These are phyloP conservation scores for Phytophthora chlamydospora DNA, from an alignment of 352 stramenopile species.

Conservation along the genomic window DNA sequence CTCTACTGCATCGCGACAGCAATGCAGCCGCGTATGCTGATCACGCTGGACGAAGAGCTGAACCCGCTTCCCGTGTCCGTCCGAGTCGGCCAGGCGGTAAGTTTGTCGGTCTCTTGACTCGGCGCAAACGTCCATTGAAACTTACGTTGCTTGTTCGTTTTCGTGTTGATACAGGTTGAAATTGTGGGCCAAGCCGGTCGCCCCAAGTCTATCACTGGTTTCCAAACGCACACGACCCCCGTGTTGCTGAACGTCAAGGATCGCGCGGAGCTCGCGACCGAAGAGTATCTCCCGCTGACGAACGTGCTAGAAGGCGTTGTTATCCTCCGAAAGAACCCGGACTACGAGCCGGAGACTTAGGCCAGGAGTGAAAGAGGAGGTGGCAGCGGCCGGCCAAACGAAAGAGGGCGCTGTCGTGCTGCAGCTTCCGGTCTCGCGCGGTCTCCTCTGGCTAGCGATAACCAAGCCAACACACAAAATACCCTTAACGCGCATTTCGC, in stretches of 20 bases:
- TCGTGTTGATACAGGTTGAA: conserved; percentile 82
- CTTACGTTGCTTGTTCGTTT: conserved; percentile 23
- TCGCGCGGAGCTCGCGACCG: conserved; percentile 97
- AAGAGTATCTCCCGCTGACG: conserved; percentile 96
- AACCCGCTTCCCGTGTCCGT: conserved; percentile 97
- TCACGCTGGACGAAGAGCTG: conserved; percentile 97
- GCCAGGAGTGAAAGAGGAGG: conserved; percentile 18
- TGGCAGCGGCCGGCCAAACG: conserved; percentile 11
- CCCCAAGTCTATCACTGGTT: conserved; percentile 99
- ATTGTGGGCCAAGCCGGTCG: conserved; percentile 99
- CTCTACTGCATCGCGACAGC: conserved; percentile 98
- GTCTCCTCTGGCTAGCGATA: conserved; percentile 34
- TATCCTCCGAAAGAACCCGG: conserved; percentile 98
- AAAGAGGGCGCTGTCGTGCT: conserved; percentile 28
- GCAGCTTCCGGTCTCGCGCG: conserved; percentile 7
- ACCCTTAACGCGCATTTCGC: conserved; percentile 30
- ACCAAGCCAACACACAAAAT: conserved; percentile 42
- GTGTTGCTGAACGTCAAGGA: conserved; percentile 98
- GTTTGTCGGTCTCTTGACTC: conserved; percentile 22
- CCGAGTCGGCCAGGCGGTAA: conserved; percentile 97
- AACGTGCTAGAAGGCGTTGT: conserved; percentile 98
- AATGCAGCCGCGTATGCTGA: conserved; percentile 99
- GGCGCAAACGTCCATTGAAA: conserved; percentile 4
- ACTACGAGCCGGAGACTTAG: conserved; percentile 86
- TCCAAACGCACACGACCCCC: conserved; percentile 99